These are phyloP conservation scores for Trichophyton verrucosum DNA, from an alignment of 2,329 filamentous ascomycete genomes.

Conservation along the genomic window DNA sequence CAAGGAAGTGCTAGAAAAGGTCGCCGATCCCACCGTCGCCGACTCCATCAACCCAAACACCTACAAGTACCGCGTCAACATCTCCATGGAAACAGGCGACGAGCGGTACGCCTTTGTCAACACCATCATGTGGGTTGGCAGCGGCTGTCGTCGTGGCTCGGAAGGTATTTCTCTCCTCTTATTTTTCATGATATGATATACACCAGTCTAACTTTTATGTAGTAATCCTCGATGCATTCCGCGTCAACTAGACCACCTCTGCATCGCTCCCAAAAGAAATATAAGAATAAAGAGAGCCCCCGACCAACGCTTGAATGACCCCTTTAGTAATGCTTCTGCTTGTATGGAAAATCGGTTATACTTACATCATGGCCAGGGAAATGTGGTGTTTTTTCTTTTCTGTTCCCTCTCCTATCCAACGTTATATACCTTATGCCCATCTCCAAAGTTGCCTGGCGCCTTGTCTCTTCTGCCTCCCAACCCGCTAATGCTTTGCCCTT, in stretches of 20 bases:
- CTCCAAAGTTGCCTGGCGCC: background rate
- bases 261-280: background rate
- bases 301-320: background rate
- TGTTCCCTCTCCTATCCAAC: background rate
- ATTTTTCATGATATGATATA: no score
- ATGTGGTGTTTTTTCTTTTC: background rate
- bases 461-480: background rate
- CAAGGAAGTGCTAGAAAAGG: conserved; percentile 38
- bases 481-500: background rate
- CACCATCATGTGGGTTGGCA: conserved; percentile 40
- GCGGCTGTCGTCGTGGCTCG: conserved; percentile 34
- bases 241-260: conserved; percentile 21
- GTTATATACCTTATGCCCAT: background rate
- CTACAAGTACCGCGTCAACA: conserved; percentile 38
- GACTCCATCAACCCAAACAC: conserved; percentile 37
- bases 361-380: conserved; percentile 1
- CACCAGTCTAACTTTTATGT: background rate
- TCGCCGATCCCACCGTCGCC: conserved; percentile 32
- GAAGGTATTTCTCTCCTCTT: conserved; percentile 27
- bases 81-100: conserved; percentile 40
- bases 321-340: background rate
- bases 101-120: conserved; percentile 39
- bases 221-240: conserved; percentile 30
- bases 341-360: background rate
- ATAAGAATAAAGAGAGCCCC: no score